Percentiles rank a stretch among this genome's conserved stretches.
Conservation (phyloP, 2,329 filamentous ascomycete species). For the Xylaria polymorpha region DNA sequence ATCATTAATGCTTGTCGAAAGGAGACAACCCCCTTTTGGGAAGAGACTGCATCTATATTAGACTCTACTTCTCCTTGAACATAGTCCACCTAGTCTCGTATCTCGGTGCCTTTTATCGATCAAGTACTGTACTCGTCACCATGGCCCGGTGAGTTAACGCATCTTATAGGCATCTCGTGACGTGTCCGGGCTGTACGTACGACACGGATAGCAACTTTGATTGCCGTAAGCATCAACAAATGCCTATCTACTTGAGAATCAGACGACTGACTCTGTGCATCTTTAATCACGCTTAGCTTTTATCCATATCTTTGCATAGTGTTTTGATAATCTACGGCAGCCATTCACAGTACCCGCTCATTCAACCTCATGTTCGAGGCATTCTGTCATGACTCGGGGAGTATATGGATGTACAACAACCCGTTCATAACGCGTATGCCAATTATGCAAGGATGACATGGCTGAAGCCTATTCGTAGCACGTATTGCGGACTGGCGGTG, state of each 20-base stretch:
- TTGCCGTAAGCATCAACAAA: slow-evolving; percentile 10
- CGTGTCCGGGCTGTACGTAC: slow-evolving; percentile 28
- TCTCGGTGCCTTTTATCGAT: slow-evolving; percentile 13
- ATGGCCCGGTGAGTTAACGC: slow-evolving; percentile 1
- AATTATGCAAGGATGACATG: slow-evolving; percentile 30
- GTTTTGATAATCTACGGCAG: background rate
- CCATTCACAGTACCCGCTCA: background rate
- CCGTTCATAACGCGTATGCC: slow-evolving; percentile 9
- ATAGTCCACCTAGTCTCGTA: background rate
- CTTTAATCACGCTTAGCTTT: background rate
- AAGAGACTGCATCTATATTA: background rate
- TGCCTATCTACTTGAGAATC: slow-evolving; percentile 5
- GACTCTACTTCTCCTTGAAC: background rate
- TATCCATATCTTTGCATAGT: background rate
- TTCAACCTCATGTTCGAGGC: background rate
- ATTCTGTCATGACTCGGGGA: background rate
- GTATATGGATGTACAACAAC: slow-evolving; percentile 9
- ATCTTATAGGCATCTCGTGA: slow-evolving; percentile 29
- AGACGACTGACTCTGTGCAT: slow-evolving; percentile 5
- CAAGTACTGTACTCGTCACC: slow-evolving; percentile 36
- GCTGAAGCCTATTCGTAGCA: slow-evolving; percentile 25
- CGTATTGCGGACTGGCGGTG: slow-evolving; percentile 12
- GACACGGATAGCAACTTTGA: slow-evolving; percentile 21
- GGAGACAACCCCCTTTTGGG: background rate
- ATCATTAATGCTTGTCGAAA: background rate